These are phyloP conservation scores for Saccharum hybrid DNA, from an alignment of 202 grass and related monocot species.

Conservation along the genomic window DNA sequence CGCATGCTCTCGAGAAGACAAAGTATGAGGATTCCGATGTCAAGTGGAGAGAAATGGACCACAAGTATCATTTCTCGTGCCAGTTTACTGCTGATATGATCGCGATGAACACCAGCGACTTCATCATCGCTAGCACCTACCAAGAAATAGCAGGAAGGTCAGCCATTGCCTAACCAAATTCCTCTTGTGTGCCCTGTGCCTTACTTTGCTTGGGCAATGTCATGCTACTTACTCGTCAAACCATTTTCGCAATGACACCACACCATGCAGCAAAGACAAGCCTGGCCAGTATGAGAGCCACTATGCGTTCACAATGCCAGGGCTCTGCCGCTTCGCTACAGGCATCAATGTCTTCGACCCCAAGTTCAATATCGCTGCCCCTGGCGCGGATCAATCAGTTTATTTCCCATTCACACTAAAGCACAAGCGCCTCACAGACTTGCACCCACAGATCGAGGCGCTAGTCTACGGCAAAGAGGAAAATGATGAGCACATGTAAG, in stretches of 20 bases:
- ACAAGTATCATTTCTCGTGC: constrained; percentile 90
- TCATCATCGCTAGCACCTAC: constrained; percentile 93
- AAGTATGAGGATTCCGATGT: constrained; percentile 87
- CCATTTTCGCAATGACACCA: neutral
- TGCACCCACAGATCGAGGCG: constrained; percentile 69
- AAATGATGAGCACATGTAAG: constrained; percentile 77
- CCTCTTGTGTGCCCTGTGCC: neutral
- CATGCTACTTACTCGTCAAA: neutral
- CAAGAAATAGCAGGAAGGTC: constrained; percentile 94
- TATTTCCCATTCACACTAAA: constrained; percentile 79
- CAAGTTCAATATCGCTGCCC: constrained; percentile 84
- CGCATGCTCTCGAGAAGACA: constrained; percentile 91
- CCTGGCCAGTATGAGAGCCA: constrained; percentile 85
- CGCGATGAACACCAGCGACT: constrained; percentile 84
- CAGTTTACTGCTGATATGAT: constrained; percentile 94
- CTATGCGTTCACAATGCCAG: constrained; percentile 81
- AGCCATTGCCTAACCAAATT: constrained; percentile 18
- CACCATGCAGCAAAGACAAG: constrained; percentile 69
- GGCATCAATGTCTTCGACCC: constrained; percentile 87
- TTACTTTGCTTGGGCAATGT: neutral
- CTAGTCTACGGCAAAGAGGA: constrained; percentile 65
- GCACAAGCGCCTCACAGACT: constrained; percentile 60
- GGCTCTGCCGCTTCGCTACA: constrained; percentile 69
- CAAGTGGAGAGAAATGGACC: constrained; percentile 84
- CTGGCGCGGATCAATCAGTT: constrained; percentile 70